These are phyloP conservation scores for Pseudogymnoascus sp. DNA, from an alignment of 2,329 filamentous ascomycete genomes.

Conservation along the genomic window DNA sequence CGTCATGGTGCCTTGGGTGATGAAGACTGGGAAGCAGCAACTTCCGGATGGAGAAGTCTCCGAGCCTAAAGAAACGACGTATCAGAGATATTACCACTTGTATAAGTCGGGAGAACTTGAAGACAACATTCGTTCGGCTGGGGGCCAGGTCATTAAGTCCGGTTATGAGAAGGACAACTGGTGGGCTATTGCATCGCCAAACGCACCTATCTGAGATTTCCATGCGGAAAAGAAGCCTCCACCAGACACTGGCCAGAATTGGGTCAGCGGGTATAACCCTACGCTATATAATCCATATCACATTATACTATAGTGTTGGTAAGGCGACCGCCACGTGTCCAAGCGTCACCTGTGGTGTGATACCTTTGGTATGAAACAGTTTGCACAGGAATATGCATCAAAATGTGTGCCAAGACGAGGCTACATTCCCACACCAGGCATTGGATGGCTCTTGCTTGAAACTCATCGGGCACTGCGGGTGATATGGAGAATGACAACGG, in stretches of 20 bases:
- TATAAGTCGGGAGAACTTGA: constrained; percentile 84
- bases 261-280: not conserved
- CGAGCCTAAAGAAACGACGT: constrained; percentile 37
- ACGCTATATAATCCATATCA: not conserved
- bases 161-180: constrained; percentile 98
- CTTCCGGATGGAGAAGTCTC: constrained; percentile 18
- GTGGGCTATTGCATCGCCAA: constrained; percentile 62
- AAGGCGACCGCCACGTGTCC: constrained; percentile 1
- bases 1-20: constrained; percentile 92
- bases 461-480: not conserved
- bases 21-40: constrained; percentile 36
- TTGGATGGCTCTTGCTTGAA: not conserved
- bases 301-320: constrained; percentile 6
- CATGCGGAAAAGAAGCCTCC: not conserved
- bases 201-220: not conserved
- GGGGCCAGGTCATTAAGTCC: constrained; percentile 65
- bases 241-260: not conserved
- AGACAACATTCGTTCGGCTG: constrained; percentile 63
- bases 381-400: not conserved
- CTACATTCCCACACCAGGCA: not conserved
- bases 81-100: constrained; percentile 89
- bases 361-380: not conserved
- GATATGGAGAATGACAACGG: not conserved
- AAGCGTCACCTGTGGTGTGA: not conserved
- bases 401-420: constrained; percentile 1